Evolutionary conservation across 2,329 filamentous ascomycete species (phyloP), one percentile per base, ranked within the genome.

Genomic region (Aspergillus arachidicola): DNA sequence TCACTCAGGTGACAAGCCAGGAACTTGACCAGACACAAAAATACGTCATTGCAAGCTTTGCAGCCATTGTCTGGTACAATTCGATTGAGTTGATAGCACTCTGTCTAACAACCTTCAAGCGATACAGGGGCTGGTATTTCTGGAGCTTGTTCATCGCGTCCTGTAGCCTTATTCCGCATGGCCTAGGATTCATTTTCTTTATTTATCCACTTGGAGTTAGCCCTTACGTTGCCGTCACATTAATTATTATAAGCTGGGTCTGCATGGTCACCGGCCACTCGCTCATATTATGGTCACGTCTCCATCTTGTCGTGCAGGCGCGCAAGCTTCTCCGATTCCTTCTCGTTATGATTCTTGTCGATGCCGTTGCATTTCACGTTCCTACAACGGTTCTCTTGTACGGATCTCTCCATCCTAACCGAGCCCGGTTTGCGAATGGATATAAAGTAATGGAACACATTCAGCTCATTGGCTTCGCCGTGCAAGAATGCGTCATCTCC

Each of bases 181-280:
- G 78, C 60, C 63, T 80, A 6, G 78, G 76, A 43, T 76, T 79
- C 21, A 69, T 80, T 16, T 64, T 82, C 38, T 71, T 73, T 19
- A 71, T 79, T n/a, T 77, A 77, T 28, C 48, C 63, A 9, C 64
- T 75, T 48, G 71, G 69, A 11, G 3, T 50, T 10, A 72, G 64
- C 45, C 45, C 72, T 43, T 78, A 75, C 67, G 45, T 76, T 26
- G 67, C 73, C 4, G 72, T 79, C 5, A 76, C 79, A 4, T 64
- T 83, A 2, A 75, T 82, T 32, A 79, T 78, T 11, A 66, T 88
- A 60, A 86, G 85, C 21, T 85, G 86, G 81, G 83, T 83, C 66
- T 64, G 78, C 6, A 87, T 88, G 85, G 83, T 89, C 0, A 86
- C 86, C 1, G 87, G 86, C 2, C 85, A 88, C 69, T 84, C 84